Evolutionary conservation across 306 rosid genomes (phyloP).

Genomic region (Quercus glauca): DNA sequence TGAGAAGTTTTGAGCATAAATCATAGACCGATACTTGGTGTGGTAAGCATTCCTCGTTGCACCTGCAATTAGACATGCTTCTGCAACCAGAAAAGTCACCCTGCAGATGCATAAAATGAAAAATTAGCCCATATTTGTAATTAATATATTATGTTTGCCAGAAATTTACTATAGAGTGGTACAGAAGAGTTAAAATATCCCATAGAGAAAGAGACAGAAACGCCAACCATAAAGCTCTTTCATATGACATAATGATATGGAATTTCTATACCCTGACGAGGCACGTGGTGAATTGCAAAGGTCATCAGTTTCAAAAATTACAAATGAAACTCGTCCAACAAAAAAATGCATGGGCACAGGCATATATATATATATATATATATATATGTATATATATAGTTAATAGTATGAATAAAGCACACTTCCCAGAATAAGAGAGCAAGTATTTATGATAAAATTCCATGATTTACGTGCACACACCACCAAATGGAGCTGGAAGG

Average conservation of each 20-base stretch:
- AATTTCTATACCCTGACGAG: not conserved
- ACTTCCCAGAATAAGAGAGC: not conserved
- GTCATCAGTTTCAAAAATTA: not conserved
- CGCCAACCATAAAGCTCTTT: not conserved
- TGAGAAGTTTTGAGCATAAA: conserved; percentile 77
- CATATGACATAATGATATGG: not conserved
- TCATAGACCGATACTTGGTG: conserved; percentile 72
- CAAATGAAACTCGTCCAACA: not conserved
- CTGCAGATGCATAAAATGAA: conserved; percentile 27
- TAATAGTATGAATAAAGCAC: no score
- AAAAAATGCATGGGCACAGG: not conserved
- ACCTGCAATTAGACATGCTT: conserved; percentile 88
- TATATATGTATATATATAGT: no score
- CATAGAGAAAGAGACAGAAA: no score
- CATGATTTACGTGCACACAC: no score
- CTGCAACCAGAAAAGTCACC: conserved; percentile 78
- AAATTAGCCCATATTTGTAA: not conserved
- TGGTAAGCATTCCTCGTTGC: conserved; percentile 92
- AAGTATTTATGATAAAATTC: not conserved
- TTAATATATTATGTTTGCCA: not conserved
- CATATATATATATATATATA: no score
- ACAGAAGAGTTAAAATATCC: no score
- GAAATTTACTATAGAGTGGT: not conserved
- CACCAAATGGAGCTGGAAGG: no score
- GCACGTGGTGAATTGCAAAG: not conserved